phyloP scores from a whole-genome alignment of 768 basidiomycete species.

The Russula sp. region DNA sequence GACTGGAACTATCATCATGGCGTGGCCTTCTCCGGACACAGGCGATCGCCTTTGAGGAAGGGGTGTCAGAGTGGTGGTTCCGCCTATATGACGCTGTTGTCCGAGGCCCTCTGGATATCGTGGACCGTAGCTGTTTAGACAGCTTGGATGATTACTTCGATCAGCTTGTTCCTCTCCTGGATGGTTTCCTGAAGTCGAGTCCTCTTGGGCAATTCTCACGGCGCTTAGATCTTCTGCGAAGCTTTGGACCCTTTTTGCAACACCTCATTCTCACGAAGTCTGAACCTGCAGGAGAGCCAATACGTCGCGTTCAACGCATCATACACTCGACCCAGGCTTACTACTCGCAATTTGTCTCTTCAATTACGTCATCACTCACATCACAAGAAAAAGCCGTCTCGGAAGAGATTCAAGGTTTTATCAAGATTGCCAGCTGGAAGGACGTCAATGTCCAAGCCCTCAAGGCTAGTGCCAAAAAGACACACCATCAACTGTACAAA shows the following conservation, averaged over 20 bases:
- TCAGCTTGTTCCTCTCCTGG: slow-evolving; percentile 70
- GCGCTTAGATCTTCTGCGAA: slow-evolving; percentile 63
- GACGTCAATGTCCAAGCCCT: slow-evolving; percentile 94
- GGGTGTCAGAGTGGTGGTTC: slow-evolving; percentile 83
- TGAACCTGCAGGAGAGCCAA: slow-evolving; percentile 35
- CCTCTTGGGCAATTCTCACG: slow-evolving; percentile 81
- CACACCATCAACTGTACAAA: slow-evolving; percentile 90
- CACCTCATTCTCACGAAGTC: slow-evolving; percentile 39
- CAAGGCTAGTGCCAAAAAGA: slow-evolving; percentile 83
- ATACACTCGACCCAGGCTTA: slow-evolving; percentile 59
- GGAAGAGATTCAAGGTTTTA: slow-evolving; percentile 76
- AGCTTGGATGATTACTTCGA: slow-evolving; percentile 54
- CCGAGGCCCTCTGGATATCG: slow-evolving; percentile 55
- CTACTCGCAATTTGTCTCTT: slow-evolving; percentile 57
- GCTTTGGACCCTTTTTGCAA: slow-evolving; percentile 57
- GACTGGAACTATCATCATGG: slow-evolving; percentile 89
- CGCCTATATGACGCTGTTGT: slow-evolving; percentile 76
- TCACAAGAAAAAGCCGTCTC: slow-evolving; percentile 63
- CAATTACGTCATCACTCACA: slow-evolving; percentile 48
- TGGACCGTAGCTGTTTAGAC: slow-evolving; percentile 40
- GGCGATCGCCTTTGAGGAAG: slow-evolving; percentile 43
- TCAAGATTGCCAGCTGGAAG: slow-evolving; percentile 98
- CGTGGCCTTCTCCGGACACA: slow-evolving; percentile 73
- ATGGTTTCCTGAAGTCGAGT: slow-evolving; percentile 69
- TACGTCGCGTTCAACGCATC: slow-evolving; percentile 55